These are phyloP conservation scores for Letharia lupina DNA, from an alignment of 495 filamentous ascomycete genomes.

Conservation along the genomic window DNA sequence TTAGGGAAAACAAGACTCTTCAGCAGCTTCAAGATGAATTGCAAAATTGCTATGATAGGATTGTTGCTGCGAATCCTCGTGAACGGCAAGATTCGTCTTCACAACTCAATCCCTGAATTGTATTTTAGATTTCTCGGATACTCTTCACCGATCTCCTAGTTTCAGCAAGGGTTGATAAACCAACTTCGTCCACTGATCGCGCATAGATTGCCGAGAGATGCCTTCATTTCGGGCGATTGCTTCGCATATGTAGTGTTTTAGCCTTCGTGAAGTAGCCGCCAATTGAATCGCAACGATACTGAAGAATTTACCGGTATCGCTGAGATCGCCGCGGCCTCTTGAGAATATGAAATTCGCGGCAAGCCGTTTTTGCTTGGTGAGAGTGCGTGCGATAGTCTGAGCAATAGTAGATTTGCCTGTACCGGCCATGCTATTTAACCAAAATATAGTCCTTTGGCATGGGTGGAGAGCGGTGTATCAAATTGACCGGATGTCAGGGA, in stretches of 20 bases:
- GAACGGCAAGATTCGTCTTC: too few relatives aligned
- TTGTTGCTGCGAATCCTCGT: conserved; percentile 14
- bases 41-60: conserved; percentile 18
- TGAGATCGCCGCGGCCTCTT: conserved; percentile 39
- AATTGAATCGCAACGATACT: conserved; percentile 42
- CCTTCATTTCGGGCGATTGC: conserved; percentile 29
- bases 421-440: conserved; percentile 37
- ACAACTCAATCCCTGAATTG: too few relatives aligned
- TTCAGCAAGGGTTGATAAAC: conserved; percentile 16
- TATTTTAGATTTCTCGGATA: too few relatives aligned
- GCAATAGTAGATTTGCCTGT: conserved; percentile 39
- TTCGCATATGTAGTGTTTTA: conserved; percentile 29
- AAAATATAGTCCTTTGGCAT: conserved; percentile 35
- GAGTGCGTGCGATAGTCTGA: conserved; percentile 26
- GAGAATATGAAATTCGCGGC: conserved; percentile 48
- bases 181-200: conserved; percentile 15
- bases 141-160: background rate
- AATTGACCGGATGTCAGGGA: too few relatives aligned
- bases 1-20: conserved; percentile 16
- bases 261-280: conserved; percentile 22
- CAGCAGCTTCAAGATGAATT: conserved; percentile 16
- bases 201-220: conserved; percentile 15
- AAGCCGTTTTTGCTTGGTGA: conserved; percentile 22
- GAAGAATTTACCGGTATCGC: conserved; percentile 36
- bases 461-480: conserved; percentile 32